Evolutionary conservation across 108 stramenopile genomes (phyloP).

Genomic region (Pseudonitzschia delicatissima): DNA sequence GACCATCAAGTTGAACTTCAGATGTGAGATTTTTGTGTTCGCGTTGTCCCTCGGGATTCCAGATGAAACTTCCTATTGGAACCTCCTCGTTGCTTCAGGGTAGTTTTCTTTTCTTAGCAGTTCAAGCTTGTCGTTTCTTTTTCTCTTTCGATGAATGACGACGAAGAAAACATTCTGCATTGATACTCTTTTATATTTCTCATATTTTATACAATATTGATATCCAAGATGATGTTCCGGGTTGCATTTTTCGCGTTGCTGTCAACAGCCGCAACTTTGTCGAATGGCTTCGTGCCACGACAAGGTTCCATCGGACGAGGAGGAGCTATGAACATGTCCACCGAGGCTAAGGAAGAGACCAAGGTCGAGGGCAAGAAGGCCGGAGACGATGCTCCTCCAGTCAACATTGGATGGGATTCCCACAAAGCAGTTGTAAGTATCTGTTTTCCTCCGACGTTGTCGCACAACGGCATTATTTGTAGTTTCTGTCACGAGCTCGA

Average conservation of each 20-base stretch:
- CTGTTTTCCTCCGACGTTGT: too few species aligned
- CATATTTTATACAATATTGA: too few species aligned
- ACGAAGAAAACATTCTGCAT: too few species aligned
- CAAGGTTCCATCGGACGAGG: conserved; percentile 15
- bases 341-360: conserved; percentile 19
- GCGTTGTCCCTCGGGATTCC: neutral
- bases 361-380: conserved; percentile 49
- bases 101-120: neutral
- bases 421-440: conserved; percentile 74
- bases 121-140: neutral
- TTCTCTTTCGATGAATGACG: neutral
- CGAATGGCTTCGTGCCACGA: conserved; percentile 24
- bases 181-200: too few species aligned
- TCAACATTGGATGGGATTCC: conserved; percentile 90
- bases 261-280: conserved; percentile 13
- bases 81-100: too few species aligned
- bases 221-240: conserved; percentile 21
- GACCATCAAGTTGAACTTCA: neutral
- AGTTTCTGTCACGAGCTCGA: neutral
- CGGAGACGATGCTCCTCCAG: conserved; percentile 62
- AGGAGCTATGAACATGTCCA: conserved; percentile 24
- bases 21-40: neutral
- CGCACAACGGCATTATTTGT: neutral
- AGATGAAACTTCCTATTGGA: too few species aligned
- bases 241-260: conserved; percentile 12